Evolutionary conservation across 148 eudicot species (phyloP).

Genomic region (Spergularia bocconei): DNA sequence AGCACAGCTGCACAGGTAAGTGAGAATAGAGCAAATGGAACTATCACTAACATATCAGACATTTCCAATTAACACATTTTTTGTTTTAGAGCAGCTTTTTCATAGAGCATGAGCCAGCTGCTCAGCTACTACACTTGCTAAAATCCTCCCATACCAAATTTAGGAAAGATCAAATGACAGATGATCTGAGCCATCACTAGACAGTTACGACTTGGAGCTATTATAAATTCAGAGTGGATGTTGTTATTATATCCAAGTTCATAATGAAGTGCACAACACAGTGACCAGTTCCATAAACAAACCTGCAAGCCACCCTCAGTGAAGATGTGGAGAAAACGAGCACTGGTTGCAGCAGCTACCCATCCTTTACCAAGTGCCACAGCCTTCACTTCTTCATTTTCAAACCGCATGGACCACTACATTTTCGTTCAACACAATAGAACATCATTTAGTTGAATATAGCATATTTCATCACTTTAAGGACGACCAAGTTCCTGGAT

Average conservation of each 20-base stretch:
- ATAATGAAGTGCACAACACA: background rate
- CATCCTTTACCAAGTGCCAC: conserved; percentile 85
- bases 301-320: conserved; percentile 98
- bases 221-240: background rate
- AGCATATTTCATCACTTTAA: background rate
- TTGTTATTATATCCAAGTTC: background rate
- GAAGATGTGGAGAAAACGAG: conserved; percentile 80
- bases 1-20: background rate
- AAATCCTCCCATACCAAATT: background rate
- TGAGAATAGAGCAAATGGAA: background rate
- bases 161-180: background rate
- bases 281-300: conserved; percentile 11
- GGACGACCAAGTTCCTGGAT: background rate
- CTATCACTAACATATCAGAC: background rate
- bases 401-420: conserved; percentile 99
- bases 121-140: background rate
- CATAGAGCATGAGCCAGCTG: background rate
- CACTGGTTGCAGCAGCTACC: conserved; percentile 94
- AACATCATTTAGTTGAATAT: conserved; percentile 25
- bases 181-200: background rate
- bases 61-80: background rate
- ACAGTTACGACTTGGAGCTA: background rate
- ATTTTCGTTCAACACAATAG: conserved; percentile 24
- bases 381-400: conserved; percentile 89
- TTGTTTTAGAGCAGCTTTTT: background rate